A percentile compares a stretch with the other conserved stretches of the same genome.
Conservation (phyloP, 1,284 basidiomycete species). For the Puccinia coronata region DNA sequence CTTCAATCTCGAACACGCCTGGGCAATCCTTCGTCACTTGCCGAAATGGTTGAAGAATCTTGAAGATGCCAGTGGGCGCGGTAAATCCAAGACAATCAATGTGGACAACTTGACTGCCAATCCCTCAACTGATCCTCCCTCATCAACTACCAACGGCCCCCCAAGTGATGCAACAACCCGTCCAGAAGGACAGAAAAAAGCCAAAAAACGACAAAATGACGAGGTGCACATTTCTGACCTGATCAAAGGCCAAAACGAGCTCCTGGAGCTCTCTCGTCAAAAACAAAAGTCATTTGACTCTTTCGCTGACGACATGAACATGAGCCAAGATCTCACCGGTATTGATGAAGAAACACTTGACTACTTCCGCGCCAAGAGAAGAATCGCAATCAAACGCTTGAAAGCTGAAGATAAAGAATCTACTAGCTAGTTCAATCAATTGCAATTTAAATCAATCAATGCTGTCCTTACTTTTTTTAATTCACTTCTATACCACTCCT, state of each 20-base stretch:
- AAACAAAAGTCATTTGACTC: conserved; percentile 11
- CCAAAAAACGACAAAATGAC: background rate
- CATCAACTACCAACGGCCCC: too few species aligned
- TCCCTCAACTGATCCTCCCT: too few species aligned
- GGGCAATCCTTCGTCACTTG: too few species aligned
- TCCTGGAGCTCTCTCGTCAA: background rate
- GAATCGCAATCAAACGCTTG: background rate
- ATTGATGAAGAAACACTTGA: background rate
- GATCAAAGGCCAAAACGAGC: conserved; percentile 11
- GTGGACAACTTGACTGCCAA: too few species aligned
- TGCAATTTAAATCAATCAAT: too few species aligned
- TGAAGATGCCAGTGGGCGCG: too few species aligned
- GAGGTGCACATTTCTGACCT: background rate
- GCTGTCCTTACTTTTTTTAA: too few species aligned
- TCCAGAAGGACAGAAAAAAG: background rate
- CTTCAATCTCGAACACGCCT: too few species aligned
- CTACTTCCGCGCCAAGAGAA: conserved; percentile 7
- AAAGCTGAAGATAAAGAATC: background rate
- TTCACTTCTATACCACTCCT: too few species aligned
- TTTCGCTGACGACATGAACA: background rate
- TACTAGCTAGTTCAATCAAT: background rate
- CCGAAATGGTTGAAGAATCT: too few species aligned
- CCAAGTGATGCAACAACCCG: too few species aligned
- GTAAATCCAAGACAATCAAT: too few species aligned
- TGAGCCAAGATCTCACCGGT: background rate